phyloP scores from a whole-genome alignment of 805 yeast genomes.

The Saccharomycopsis malanga region DNA sequence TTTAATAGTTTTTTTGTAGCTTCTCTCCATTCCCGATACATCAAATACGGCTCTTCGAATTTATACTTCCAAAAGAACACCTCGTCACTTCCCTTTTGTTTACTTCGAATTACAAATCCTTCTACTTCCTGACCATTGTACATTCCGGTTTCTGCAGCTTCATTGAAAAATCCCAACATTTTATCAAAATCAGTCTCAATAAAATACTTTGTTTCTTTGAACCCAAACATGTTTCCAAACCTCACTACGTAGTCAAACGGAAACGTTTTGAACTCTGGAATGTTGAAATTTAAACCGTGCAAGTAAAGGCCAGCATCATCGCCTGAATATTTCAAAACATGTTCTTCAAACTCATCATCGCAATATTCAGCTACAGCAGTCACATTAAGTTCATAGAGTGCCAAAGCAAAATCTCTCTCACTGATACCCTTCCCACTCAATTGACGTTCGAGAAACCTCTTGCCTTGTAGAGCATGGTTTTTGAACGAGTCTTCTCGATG shows the following conservation, averaged over 20 bases:
- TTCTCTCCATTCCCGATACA: conserved; percentile 89
- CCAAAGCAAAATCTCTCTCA: conserved; percentile 45
- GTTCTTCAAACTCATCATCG: conserved; percentile 92
- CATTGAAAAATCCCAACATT: conserved; percentile 46
- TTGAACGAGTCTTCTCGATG: conserved; percentile 37
- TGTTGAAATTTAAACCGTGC: conserved; percentile 80
- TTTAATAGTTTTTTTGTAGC: conserved; percentile 56
- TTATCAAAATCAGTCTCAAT: conserved; percentile 32
- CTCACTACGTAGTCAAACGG: conserved; percentile 51
- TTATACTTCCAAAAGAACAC: conserved; percentile 87
- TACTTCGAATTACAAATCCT: conserved; percentile 86
- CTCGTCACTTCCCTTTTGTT: conserved; percentile 22
- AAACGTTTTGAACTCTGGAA: conserved; percentile 54
- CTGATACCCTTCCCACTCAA: conserved; percentile 36
- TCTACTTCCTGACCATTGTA: conserved; percentile 72
- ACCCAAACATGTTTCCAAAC: conserved; percentile 67
- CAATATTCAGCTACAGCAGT: conserved; percentile 94
- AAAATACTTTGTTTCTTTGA: conserved; percentile 49
- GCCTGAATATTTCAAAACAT: conserved; percentile 65
- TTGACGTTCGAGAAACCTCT: conserved; percentile 48
- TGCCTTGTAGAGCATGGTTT: conserved; percentile 76
- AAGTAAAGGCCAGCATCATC: conserved; percentile 75
- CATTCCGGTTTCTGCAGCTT: conserved; percentile 57
- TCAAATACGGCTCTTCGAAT: conserved; percentile 88
- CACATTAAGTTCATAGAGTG: conserved; percentile 41